Conservation (phyloP, 805 yeast genomes). For the Komagataella kurtzmanii region DNA sequence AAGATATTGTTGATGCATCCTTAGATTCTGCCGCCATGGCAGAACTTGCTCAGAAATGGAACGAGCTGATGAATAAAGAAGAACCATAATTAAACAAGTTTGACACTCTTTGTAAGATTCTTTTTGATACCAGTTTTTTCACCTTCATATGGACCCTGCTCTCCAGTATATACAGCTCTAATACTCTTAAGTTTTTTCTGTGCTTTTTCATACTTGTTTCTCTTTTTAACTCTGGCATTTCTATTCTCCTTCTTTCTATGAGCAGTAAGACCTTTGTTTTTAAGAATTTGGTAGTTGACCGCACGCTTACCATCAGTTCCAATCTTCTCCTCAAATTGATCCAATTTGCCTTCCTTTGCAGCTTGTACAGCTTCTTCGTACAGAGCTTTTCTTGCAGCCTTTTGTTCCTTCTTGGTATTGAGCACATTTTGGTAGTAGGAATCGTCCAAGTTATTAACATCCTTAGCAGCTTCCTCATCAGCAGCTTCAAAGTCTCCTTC, state of each 20-base stretch:
- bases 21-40: slow-evolving; percentile 55
- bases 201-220: slow-evolving; percentile 91
- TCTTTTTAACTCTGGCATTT: slow-evolving; percentile 95
- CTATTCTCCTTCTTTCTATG: slow-evolving; percentile 87
- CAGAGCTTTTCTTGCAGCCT: slow-evolving; percentile 40
- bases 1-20: slow-evolving; percentile 79
- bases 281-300: slow-evolving; percentile 83
- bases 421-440: slow-evolving; percentile 48
- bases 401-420: slow-evolving; percentile 30
- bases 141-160: slow-evolving; percentile 76
- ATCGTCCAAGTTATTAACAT: slow-evolving; percentile 33
- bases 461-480: slow-evolving; percentile 28
- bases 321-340: slow-evolving; percentile 50
- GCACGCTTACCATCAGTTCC: slow-evolving; percentile 90
- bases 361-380: slow-evolving; percentile 66
- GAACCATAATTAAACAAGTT: slow-evolving; percentile 31
- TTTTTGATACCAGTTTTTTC: slow-evolving; percentile 97
- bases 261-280: slow-evolving; percentile 93
- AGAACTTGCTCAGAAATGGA: slow-evolving; percentile 54
- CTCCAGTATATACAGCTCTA: slow-evolving; percentile 75
- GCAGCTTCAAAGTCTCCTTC: slow-evolving; percentile 32
- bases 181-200: slow-evolving; percentile 86
- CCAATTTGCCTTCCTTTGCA: slow-evolving; percentile 72
- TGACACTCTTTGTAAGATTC: slow-evolving; percentile 79
- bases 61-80: slow-evolving; percentile 9